Evolutionary conservation across 2,329 filamentous ascomycete genomes (phyloP), one percentile per base, ranked within the genome.

Genomic region (Daldinia sp.): DNA sequence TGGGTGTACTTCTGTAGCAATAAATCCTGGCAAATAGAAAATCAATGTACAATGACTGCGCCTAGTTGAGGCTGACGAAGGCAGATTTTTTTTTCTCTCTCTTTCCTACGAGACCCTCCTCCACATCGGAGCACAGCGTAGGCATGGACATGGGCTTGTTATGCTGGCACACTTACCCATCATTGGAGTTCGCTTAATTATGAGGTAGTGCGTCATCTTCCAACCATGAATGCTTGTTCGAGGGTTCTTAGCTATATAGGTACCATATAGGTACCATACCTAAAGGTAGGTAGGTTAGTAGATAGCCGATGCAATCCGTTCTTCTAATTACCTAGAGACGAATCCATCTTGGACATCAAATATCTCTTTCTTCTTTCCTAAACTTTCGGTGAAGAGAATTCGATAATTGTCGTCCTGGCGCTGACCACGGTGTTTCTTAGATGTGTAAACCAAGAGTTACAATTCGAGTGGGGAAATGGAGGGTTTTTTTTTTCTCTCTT

Each of bases 41-140:
- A 49, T 58, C 23, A 43, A 32, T 48, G 34, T 47, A 61, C 47
- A 23, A 15, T 37, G 6, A 50, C 55, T 71, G 68, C 61, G 69
- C 68, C 66, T 53, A 61, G 34, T 69, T 67, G 68, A 74, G 71
- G 73, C 72, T 73, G 69, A 72, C 72, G 54, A 30, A 70, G 72
- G 70, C 71, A 70, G 66, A 70, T 60, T 68, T 64, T 69, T 19
- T n/a, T 10, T 17, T 19, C 2, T 19, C 68, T 19, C 10, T 10
- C n/a, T 19, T 1, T 19, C 60, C 56, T 61, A 61, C 30, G 51
- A 47, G 63, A n/a, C n/a, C n/a, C 62, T 65, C 59, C 39, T 43
- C 34, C 51, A 63, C 58, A 60, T 60, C 41, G 58, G 58, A 64
- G 48, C 53, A 57, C 53, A 49, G 54, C 43, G 39, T 7, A 11